phyloP scores from a whole-genome alignment of 179 eudicot species.

The Actinidia chinensis region DNA sequence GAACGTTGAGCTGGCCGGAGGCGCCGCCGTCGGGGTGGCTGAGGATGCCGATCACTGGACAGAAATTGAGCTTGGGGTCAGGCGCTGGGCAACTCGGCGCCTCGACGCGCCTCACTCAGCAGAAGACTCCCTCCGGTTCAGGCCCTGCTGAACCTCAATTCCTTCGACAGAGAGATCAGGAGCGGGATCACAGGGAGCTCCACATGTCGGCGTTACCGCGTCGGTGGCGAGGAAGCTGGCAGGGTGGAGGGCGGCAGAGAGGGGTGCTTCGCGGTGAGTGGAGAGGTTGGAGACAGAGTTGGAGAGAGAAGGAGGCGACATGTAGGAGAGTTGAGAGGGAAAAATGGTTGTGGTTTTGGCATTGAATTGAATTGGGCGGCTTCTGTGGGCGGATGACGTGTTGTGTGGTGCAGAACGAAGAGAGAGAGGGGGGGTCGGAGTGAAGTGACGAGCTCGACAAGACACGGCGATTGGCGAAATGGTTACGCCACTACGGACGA shows the following conservation, averaged over 20 bases:
- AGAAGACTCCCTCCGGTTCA: slow-evolving; percentile 41
- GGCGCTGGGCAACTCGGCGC: slow-evolving; percentile 45
- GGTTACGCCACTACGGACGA: no score
- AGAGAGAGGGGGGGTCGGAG: no score
- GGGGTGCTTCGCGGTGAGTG: slow-evolving; percentile 4
- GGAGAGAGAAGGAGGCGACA: slow-evolving; percentile 25
- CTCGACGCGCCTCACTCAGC: slow-evolving; percentile 30
- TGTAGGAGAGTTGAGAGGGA: not conserved
- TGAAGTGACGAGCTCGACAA: no score
- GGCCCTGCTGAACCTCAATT: slow-evolving; percentile 28
- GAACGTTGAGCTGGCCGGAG: slow-evolving; percentile 73
- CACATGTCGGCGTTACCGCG: slow-evolving; percentile 25
- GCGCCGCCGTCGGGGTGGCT: slow-evolving; percentile 97
- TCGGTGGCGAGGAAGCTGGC: slow-evolving; percentile 6
- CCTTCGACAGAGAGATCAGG: slow-evolving; percentile 35
- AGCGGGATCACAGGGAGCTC: slow-evolving; percentile 39
- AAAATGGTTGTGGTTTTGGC: not conserved
- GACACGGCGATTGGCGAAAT: no score
- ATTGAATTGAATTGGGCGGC: not conserved
- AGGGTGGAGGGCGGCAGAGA: not conserved
- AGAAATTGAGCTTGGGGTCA: slow-evolving; percentile 56
- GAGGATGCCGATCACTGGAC: slow-evolving; percentile 84
- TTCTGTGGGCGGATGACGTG: not conserved
- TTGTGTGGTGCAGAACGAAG: no score
- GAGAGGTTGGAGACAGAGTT: slow-evolving; percentile 7